Evolutionary conservation across 495 filamentous ascomycete species (phyloP), one percentile per base, ranked within the genome.

Genomic region (Trichodelitschia bisporula): DNA sequence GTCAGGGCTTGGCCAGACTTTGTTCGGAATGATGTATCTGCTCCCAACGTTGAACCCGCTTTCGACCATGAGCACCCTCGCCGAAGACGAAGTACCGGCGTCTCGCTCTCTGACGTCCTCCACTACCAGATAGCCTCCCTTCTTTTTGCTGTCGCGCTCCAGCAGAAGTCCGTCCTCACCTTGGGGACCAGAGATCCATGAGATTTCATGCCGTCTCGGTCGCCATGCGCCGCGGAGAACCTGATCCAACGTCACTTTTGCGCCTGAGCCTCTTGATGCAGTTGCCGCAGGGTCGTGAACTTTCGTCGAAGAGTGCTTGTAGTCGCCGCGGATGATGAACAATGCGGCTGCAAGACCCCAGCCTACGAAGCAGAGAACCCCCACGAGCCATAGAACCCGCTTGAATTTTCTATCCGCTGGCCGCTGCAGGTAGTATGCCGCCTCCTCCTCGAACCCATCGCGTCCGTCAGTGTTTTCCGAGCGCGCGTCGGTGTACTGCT

Each of bases 161-260:
- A 93, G 57, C 26, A 91, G 45, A 16, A 93, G 55, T 3, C 82
- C 82, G 49, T 93, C 83, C 48, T 91, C 74, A 16, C 79, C 80
- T 31, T 74, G 59, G 15, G 80, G 61, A 4, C 80, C 78, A 5
- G 66, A 66, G 32, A 95, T 84, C 86, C 86, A 97, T 8, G 71
- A 68, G 32, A 95, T 76, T 16, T 59, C 61, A 44, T 84, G 77
- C 26, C 54, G 59, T 26, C 50, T 51, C 14, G 78, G 50, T 5
- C 51, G 51, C 80, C 82, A 97, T 42, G 59, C 44, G 11, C 83
- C 77, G 2, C 37, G 46, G 47, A 84, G 55, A 8, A 91, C 67
- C 42, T 91, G 72, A 29, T 84, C 67, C 11, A 95, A 52, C 2
- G 76, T 84, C 19, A 95, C 59, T 23, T 68, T 64, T 51, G 73